A percentile compares a stretch with the other conserved stretches of the same genome.
These are phyloP conservation scores for Pyrus communis DNA, from an alignment of 306 rosid species.

Conservation along the genomic window DNA sequence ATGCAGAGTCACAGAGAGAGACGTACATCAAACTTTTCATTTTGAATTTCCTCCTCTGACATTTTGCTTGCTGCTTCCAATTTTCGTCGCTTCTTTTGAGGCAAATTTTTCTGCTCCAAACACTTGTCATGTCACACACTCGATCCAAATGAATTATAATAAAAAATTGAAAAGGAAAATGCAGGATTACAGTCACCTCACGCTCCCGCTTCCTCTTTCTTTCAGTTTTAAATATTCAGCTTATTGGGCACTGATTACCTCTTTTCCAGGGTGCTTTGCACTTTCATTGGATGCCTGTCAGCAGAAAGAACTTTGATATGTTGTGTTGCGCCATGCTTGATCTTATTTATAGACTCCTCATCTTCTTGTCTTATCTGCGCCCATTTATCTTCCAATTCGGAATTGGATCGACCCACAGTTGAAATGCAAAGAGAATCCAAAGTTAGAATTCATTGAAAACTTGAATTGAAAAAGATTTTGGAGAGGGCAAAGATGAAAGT, in stretches of 20 bases:
- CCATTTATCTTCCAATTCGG: no score
- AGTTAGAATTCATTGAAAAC: no score
- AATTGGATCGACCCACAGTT: no score
- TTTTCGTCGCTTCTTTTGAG: constrained; percentile 84
- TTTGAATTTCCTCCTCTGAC: constrained; percentile 64
- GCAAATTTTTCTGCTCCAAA: constrained; percentile 64
- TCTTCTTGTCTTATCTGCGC: accelerated
- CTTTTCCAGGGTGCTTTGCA: constrained; percentile 39
- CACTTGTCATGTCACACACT: not conserved
- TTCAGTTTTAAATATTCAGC: constrained; percentile 75
- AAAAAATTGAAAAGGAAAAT: not conserved
- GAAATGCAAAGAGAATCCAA: accelerated
- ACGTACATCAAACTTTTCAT: constrained; percentile 41
- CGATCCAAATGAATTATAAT: not conserved
- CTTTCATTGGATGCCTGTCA: constrained; percentile 46
- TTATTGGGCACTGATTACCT: constrained; percentile 61
- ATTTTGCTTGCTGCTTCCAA: constrained; percentile 93
- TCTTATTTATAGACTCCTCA: no score
- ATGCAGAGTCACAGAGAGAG: not conserved
- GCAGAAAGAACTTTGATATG: not conserved
- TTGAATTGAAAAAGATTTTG: no score
- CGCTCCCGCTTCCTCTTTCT: constrained; percentile 88
- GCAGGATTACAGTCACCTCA: constrained; percentile 28
- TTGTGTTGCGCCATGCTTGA: no score
- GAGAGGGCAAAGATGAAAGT: no score